These are phyloP conservation scores for Filosporella fistucella DNA, from an alignment of 495 filamentous ascomycete species.

Conservation along the genomic window DNA sequence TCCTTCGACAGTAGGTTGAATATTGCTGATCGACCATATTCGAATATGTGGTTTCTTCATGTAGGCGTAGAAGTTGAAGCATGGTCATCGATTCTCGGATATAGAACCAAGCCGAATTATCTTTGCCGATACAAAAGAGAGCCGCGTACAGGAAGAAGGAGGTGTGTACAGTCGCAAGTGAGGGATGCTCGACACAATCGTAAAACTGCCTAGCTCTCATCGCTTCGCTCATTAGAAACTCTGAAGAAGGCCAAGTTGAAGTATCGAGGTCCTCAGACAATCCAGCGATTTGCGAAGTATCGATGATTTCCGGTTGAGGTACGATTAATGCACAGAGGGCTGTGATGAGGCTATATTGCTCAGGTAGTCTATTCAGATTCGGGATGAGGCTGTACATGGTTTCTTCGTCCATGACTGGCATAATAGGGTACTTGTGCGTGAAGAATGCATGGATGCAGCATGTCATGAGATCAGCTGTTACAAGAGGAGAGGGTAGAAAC, in stretches of 20 bases:
- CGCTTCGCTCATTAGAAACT: slow-evolving; percentile 10
- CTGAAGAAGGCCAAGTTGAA: neutral
- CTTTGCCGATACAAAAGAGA: slow-evolving; percentile 9
- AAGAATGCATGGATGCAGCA: slow-evolving; percentile 18
- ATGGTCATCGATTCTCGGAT: slow-evolving; percentile 22
- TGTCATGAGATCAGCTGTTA: slow-evolving; percentile 3
- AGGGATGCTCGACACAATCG: slow-evolving; percentile 5
- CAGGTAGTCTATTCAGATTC: slow-evolving; percentile 2
- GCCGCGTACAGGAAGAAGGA: slow-evolving; percentile 31
- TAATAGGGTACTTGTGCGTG: slow-evolving; percentile 16
- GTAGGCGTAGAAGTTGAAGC: slow-evolving; percentile 13
- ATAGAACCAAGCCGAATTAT: slow-evolving; percentile 19
- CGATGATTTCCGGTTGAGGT: slow-evolving; percentile 3
- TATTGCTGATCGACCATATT: neutral
- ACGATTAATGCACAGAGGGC: slow-evolving; percentile 11
- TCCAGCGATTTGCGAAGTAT: neutral
- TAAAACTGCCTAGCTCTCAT: slow-evolving; percentile 4
- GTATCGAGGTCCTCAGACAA: too few species aligned
- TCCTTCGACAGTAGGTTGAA: slow-evolving; percentile 7
- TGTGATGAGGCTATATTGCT: slow-evolving; percentile 11
- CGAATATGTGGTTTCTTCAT: slow-evolving; percentile 16
- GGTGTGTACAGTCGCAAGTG: slow-evolving; percentile 19
- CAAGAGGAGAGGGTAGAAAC: slow-evolving; percentile 12
- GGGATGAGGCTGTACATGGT: neutral
- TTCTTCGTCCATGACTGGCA: slow-evolving; percentile 12